Conservation (phyloP, 2,329 filamentous ascomycete genomes). For the Phialemonium atrogriseum region DNA sequence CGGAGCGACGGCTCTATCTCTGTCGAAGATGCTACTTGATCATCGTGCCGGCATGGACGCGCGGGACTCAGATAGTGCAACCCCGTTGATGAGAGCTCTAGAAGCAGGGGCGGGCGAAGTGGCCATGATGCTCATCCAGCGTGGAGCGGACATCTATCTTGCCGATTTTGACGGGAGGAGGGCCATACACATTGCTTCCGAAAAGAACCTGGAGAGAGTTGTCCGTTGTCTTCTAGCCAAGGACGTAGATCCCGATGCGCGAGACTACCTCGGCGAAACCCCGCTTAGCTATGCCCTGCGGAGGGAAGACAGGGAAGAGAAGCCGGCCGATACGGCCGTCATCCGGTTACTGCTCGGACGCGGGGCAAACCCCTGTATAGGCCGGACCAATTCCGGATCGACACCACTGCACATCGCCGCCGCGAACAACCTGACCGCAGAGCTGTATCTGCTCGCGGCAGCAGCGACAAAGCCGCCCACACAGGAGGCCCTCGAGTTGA, state of each 20-base stretch:
- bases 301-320: constrained; percentile 4
- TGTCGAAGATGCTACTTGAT: no score
- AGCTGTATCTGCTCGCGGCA: constrained; percentile 3
- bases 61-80: no score
- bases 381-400: neutral
- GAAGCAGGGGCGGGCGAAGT: no score
- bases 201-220: constrained; percentile 4
- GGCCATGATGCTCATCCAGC: constrained; percentile 4
- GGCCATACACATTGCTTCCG: constrained; percentile 3
- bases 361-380: constrained; percentile 1
- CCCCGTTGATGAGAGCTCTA: no score
- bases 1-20: no score
- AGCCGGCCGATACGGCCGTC: constrained; percentile 4
- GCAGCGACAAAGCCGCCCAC: no score
- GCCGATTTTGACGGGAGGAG: constrained; percentile 1
- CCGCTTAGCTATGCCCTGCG: constrained; percentile 6
- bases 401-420: constrained; percentile 7
- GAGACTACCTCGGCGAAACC: constrained; percentile 3
- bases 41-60: no score
- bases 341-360: constrained; percentile 2
- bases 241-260: constrained; percentile 3
- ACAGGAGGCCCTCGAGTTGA: neutral
- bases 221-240: constrained; percentile 4
- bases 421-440: constrained; percentile 1
- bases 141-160: constrained; percentile 4